These are phyloP conservation scores for Olyra latifolia DNA, from an alignment of 176 grass and related monocot species.

Conservation along the genomic window DNA sequence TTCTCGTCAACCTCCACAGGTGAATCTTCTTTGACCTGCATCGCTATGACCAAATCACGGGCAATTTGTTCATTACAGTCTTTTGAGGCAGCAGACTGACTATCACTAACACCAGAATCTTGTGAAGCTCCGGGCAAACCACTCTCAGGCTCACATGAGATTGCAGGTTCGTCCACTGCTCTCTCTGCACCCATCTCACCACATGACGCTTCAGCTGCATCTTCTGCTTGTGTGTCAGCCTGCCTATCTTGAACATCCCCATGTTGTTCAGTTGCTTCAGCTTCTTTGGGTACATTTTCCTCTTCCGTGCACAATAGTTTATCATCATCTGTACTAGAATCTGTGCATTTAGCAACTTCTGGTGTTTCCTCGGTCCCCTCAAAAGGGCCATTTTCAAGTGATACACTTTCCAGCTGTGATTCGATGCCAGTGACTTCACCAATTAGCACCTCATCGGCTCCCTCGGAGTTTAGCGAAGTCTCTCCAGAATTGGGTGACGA, in stretches of 20 bases:
- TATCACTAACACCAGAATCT: neutral
- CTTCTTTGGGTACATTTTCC: neutral
- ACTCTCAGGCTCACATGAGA: constrained; percentile 10
- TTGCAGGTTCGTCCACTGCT: neutral
- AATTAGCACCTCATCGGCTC: constrained; percentile 29
- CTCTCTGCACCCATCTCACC: constrained; percentile 12
- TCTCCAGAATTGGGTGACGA: constrained; percentile 52
- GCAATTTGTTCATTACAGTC: neutral
- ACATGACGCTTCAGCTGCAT: constrained; percentile 13
- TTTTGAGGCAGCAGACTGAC: neutral
- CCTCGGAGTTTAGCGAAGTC: constrained; percentile 7
- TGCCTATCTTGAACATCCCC: constrained; percentile 9
- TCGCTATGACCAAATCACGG: neutral
- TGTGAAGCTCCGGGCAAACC: neutral
- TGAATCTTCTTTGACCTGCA: neutral
- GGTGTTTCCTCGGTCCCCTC: constrained; percentile 3
- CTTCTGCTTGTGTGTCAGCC: constrained; percentile 28
- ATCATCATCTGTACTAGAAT: constrained; percentile 23
- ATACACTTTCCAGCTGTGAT: constrained; percentile 2
- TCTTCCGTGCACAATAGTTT: constrained; percentile 17
- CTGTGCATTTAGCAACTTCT: neutral
- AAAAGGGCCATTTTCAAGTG: constrained; percentile 31
- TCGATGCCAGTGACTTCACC: constrained; percentile 7
- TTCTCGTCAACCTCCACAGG: neutral
- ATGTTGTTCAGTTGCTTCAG: neutral